Evolutionary conservation across 768 basidiomycete genomes (phyloP).

Genomic region (Xanthoconium purpureum): DNA sequence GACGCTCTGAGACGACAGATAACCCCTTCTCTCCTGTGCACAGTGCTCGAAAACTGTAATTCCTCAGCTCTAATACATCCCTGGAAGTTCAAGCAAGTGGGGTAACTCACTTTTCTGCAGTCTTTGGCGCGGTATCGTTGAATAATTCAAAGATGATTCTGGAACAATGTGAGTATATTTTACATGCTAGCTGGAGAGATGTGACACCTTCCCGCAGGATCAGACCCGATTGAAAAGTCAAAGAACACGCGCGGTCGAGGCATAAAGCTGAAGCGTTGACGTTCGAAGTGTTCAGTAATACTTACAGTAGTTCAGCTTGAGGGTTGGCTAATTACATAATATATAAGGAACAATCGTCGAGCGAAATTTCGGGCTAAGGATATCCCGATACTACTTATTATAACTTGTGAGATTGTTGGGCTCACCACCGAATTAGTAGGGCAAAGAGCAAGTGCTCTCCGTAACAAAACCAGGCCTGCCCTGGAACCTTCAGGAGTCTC

Average conservation of each 20-base stretch:
- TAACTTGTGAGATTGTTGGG: background rate
- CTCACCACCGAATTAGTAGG: background rate
- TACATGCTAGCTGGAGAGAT: background rate
- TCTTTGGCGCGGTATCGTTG: constrained; percentile 69
- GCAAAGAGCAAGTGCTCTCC: background rate
- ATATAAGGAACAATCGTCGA: background rate
- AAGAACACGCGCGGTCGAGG: constrained; percentile 63
- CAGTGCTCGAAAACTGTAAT: constrained; percentile 71
- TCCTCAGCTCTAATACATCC: constrained; percentile 8
- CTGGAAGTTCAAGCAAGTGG: background rate
- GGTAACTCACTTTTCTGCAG: constrained; percentile 68
- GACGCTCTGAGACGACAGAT: constrained; percentile 57
- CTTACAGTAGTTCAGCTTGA: background rate
- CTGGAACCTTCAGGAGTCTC: background rate
- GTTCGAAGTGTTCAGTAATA: background rate
- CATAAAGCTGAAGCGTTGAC: constrained; percentile 32
- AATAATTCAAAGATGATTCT: constrained; percentile 78
- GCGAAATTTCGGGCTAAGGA: no score
- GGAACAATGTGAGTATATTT: constrained; percentile 11
- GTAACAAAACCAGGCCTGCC: background rate
- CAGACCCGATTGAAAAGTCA: constrained; percentile 54
- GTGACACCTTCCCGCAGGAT: constrained; percentile 53
- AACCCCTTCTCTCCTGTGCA: constrained; percentile 85
- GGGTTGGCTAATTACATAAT: constrained; percentile 16
- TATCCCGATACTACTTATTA: background rate